Percentiles rank a stretch among this genome's conserved stretches.
These are phyloP conservation scores for Paramarasmius palmivorus DNA, from an alignment of 1,284 basidiomycete species.

Conservation along the genomic window DNA sequence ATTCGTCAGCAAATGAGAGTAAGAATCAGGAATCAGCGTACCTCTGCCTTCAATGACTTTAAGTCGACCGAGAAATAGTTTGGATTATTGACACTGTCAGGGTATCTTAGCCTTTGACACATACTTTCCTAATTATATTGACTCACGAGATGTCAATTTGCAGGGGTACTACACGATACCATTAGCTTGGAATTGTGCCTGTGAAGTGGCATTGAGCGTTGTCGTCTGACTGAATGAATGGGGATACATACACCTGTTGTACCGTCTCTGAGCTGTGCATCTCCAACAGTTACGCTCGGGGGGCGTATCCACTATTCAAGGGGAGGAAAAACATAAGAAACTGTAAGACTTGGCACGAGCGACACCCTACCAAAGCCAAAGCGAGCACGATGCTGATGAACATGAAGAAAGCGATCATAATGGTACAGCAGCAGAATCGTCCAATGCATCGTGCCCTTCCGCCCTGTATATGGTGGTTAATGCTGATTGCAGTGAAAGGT, in stretches of 20 bases:
- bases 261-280: conserved; percentile 40
- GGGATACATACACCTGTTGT: conserved; percentile 41
- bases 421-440: conserved; percentile 69
- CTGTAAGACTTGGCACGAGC: background rate
- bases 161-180: conserved; percentile 64
- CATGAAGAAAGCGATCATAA: conserved; percentile 65
- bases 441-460: conserved; percentile 56
- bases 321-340: conserved; percentile 12
- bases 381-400: conserved; percentile 71
- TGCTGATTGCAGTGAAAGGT: background rate
- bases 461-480: conserved; percentile 39
- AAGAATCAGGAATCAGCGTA: conserved; percentile 24
- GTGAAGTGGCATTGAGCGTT: background rate
- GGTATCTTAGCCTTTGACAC: conserved; percentile 8
- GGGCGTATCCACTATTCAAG: conserved; percentile 73
- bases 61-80: conserved; percentile 83
- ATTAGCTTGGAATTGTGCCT: conserved; percentile 39
- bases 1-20: conserved; percentile 5
- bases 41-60: conserved; percentile 67
- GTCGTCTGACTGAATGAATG: conserved; percentile 16
- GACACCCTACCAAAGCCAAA: conserved; percentile 63
- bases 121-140: background rate
- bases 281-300: conserved; percentile 69
- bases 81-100: conserved; percentile 74
- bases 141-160: conserved; percentile 69